Evolutionary conservation across 495 filamentous ascomycete genomes (phyloP).

Genomic region (Lepidopterella palustris): DNA sequence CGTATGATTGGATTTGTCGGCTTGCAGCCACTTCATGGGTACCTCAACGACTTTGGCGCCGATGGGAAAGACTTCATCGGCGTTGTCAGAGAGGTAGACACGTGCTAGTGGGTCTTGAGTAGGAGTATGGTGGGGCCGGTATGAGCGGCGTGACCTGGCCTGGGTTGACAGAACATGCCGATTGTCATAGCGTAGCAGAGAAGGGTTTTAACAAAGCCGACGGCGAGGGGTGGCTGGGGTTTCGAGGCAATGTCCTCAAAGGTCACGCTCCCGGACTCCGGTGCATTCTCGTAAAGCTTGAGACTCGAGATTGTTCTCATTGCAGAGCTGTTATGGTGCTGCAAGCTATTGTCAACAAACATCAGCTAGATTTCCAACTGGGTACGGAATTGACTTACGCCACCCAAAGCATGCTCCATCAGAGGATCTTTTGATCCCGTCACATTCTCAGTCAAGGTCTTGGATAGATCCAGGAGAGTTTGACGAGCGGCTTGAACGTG

Average conservation of each 20-base stretch:
- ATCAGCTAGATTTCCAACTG: no score
- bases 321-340: neutral
- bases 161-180: neutral
- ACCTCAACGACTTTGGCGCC: neutral
- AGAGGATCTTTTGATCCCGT: neutral
- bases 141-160: neutral
- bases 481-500: neutral
- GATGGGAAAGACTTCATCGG: neutral
- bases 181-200: neutral
- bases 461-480: neutral
- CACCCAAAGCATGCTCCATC: neutral
- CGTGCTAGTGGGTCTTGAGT: neutral
- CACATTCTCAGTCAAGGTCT: neutral
- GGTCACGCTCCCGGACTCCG: neutral
- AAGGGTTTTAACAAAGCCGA: neutral
- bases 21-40: neutral
- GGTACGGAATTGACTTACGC: neutral
- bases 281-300: neutral
- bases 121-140: neutral
- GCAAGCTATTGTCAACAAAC: no score
- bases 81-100: neutral
- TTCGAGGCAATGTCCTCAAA: neutral
- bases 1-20: neutral
- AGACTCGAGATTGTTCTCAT: neutral
- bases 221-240: neutral